Evolutionary conservation across 2,329 filamentous ascomycete genomes (phyloP).

Genomic region (Fusarium aywerte): DNA sequence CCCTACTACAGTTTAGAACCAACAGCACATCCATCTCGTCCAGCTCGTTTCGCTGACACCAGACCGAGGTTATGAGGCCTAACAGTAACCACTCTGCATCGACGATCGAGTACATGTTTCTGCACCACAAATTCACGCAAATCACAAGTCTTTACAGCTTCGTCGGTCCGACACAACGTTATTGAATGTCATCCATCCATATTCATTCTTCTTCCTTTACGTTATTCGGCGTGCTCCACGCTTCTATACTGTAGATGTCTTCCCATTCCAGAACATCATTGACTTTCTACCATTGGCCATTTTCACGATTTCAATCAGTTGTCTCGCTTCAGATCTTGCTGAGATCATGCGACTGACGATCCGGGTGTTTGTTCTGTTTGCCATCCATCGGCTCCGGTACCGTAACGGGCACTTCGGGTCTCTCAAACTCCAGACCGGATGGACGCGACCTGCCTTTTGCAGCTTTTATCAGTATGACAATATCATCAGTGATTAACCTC

Average conservation of each 20-base stretch:
- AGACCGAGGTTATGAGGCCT: constrained; percentile 12
- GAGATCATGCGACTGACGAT: constrained; percentile 2
- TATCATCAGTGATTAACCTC: not conserved
- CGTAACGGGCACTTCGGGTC: constrained; percentile 20
- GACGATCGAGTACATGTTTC: constrained; percentile 11
- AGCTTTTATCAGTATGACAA: constrained; percentile 2
- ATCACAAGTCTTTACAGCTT: constrained; percentile 2
- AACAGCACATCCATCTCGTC: too few relatives aligned
- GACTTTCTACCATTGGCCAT: not conserved
- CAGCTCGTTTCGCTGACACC: not conserved
- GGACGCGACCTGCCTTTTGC: not conserved
- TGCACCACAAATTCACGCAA: not conserved
- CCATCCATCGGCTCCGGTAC: constrained; percentile 15
- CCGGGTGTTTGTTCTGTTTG: constrained; percentile 12
- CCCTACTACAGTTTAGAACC: too few relatives aligned
- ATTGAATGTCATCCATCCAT: constrained; percentile 3
- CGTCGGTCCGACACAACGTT: constrained; percentile 27
- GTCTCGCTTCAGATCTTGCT: not conserved
- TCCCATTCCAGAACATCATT: not conserved
- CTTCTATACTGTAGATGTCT: not conserved
- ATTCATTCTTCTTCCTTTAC: not conserved
- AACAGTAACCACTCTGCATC: constrained; percentile 16
- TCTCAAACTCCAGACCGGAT: not conserved
- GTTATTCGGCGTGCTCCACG: constrained; percentile 23
- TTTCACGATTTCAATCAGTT: constrained; percentile 4